Evolutionary conservation across 768 basidiomycete species (phyloP).

Genomic region (Austroboletus eburneus): DNA sequence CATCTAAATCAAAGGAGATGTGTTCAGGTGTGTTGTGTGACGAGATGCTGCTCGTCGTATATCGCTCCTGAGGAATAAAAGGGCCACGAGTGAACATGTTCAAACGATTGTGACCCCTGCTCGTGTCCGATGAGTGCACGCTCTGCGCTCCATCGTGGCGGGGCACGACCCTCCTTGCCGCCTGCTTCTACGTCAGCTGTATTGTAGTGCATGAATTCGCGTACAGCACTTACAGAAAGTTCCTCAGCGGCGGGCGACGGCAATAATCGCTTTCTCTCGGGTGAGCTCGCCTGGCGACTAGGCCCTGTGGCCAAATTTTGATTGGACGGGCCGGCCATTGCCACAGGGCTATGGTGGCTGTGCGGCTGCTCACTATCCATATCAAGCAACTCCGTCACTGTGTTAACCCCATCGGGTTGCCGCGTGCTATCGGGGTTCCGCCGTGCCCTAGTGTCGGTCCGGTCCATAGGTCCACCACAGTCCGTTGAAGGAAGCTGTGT

Average conservation of each 20-base stretch:
- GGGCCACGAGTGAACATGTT: constrained; percentile 15
- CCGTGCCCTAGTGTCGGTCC: background rate
- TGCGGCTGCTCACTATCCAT: background rate
- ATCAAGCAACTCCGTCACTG: constrained; percentile 7
- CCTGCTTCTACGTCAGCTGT: constrained; percentile 19
- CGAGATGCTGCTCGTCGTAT: constrained; percentile 13
- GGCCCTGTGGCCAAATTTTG: constrained; percentile 9
- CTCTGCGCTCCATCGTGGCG: constrained; percentile 11
- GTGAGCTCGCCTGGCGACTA: constrained; percentile 13
- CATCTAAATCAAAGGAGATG: constrained; percentile 55
- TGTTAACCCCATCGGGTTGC: constrained; percentile 1
- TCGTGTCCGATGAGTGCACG: constrained; percentile 11
- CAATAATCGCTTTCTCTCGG: constrained; percentile 15
- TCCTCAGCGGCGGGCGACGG: constrained; percentile 10
- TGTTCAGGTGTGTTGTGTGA: constrained; percentile 22
- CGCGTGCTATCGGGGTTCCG: background rate
- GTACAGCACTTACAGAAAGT: constrained; percentile 11
- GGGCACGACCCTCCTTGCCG: constrained; percentile 14
- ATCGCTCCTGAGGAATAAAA: constrained; percentile 22
- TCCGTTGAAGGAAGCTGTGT: background rate
- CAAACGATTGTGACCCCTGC: constrained; percentile 1
- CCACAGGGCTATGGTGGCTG: constrained; percentile 24
- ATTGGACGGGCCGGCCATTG: constrained; percentile 2
- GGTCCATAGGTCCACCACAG: background rate
- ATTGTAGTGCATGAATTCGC: background rate